A percentile compares a stretch with the other conserved stretches of the same genome.
Conservation (phyloP, 73 alveolate species). For the Paramecium octaurelia region DNA sequence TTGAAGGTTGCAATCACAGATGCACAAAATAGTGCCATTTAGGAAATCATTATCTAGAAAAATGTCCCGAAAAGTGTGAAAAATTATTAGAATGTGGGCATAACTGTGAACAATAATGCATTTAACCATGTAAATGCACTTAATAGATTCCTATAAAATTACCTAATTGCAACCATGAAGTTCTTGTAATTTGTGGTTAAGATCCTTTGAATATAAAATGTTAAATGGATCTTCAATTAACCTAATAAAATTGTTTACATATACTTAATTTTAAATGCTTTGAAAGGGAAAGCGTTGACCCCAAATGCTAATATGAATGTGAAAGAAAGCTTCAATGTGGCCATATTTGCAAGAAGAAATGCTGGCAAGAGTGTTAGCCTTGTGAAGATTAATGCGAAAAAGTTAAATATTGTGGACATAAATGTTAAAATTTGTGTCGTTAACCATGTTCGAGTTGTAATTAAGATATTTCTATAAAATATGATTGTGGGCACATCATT, state of each 20-base stretch:
- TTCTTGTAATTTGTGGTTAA: neutral
- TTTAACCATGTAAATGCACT: neutral
- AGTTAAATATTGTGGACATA: neutral
- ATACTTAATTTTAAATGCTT: conserved; percentile 62
- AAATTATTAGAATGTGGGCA: conserved; percentile 58
- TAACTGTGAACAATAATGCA: neutral
- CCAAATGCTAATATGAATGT: neutral
- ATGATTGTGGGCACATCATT: neutral
- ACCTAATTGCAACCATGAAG: conserved; percentile 38
- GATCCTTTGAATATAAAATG: neutral
- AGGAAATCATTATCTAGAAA: neutral
- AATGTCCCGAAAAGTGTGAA: conserved; percentile 17
- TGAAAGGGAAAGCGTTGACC: neutral
- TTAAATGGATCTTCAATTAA: conserved; percentile 46
- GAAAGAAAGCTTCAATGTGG: conserved; percentile 57
- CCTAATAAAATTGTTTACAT: conserved; percentile 45
- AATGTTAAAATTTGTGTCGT: neutral
- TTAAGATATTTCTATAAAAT: neutral
- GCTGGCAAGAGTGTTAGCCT: conserved; percentile 64
- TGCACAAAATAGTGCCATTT: conserved; percentile 45
- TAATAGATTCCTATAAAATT: neutral
- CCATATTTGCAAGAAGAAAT: conserved; percentile 71
- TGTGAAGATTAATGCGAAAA: conserved; percentile 67
- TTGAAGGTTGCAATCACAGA: conserved; percentile 10
- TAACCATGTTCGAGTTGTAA: neutral